These are phyloP conservation scores for Schizothecium vesticola DNA, from an alignment of 495 filamentous ascomycete genomes.

Conservation along the genomic window DNA sequence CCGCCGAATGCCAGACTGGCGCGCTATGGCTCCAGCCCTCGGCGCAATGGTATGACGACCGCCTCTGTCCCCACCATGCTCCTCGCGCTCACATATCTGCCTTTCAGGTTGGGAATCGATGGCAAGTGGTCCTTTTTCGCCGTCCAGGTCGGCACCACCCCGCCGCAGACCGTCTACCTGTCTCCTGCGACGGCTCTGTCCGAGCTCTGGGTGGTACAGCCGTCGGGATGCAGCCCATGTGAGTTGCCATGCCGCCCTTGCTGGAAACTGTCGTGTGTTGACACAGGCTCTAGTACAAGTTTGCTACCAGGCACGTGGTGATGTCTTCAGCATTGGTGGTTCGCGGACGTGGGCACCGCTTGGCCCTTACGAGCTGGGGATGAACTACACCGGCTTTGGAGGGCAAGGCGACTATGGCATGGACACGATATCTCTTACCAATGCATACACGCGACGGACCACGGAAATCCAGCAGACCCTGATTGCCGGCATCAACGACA, in stretches of 20 bases:
- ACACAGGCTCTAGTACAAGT: conserved; percentile 30
- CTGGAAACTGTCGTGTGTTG: conserved; percentile 21
- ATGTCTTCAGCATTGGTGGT: conserved; percentile 43
- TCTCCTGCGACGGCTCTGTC: conserved; percentile 51
- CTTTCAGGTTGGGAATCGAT: conserved; percentile 44
- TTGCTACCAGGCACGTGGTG: conserved; percentile 46
- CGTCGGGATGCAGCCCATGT: conserved; percentile 45
- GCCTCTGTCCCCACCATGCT: neutral
- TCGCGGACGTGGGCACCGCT: conserved; percentile 55
- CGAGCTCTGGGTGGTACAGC: conserved; percentile 53
- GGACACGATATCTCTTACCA: conserved; percentile 48
- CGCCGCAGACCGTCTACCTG: conserved; percentile 52
- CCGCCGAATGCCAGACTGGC: conserved; percentile 20
- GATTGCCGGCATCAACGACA: conserved; percentile 51
- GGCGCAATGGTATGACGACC: conserved; percentile 34
- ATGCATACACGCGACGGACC: conserved; percentile 33
- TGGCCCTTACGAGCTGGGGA: conserved; percentile 49
- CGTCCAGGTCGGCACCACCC: conserved; percentile 51
- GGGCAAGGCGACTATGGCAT: conserved; percentile 56
- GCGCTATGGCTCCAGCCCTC: conserved; percentile 43
- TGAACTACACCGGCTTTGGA: conserved; percentile 47
- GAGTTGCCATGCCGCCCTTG: conserved; percentile 13
- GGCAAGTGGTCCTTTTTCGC: conserved; percentile 50
- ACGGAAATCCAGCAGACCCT: conserved; percentile 44
- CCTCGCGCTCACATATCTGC: conserved; percentile 17